These are phyloP conservation scores for Ascoidea tarda DNA, from an alignment of 805 yeast species.

Conservation along the genomic window DNA sequence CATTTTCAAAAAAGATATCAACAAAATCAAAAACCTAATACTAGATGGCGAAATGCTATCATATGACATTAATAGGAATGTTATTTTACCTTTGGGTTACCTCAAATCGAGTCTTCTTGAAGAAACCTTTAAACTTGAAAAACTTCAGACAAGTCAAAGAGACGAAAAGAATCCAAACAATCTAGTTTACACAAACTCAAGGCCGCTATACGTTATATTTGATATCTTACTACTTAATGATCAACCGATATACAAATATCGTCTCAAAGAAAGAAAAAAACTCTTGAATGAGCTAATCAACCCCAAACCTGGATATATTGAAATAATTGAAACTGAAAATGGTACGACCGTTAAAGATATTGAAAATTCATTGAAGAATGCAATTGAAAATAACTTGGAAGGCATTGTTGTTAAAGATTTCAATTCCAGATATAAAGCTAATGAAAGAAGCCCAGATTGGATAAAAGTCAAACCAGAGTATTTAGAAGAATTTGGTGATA, in stretches of 20 bases:
- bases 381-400: conserved; percentile 54
- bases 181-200: conserved; percentile 11
- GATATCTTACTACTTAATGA: conserved; percentile 69
- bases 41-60: conserved; percentile 94
- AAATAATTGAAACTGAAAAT: conserved; percentile 26
- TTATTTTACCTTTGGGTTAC: conserved; percentile 67
- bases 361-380: conserved; percentile 35
- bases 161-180: conserved; percentile 16
- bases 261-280: conserved; percentile 41
- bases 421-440: conserved; percentile 41
- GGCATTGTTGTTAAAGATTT: conserved; percentile 71
- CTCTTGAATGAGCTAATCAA: conserved; percentile 31
- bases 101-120: conserved; percentile 57
- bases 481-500: conserved; percentile 73
- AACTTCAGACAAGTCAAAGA: conserved; percentile 3
- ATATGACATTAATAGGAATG: conserved; percentile 45
- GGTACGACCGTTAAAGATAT: conserved; percentile 39
- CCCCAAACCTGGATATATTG: conserved; percentile 32
- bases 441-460: conserved; percentile 58
- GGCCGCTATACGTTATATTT: conserved; percentile 51
- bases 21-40: conserved; percentile 21
- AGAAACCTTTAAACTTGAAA: conserved; percentile 21
- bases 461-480: conserved; percentile 87
- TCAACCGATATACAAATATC: conserved; percentile 34
- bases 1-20: conserved; percentile 13